A percentile compares a stretch with the other conserved stretches of the same genome.
These are phyloP conservation scores for Furcasterigmium sp. DNA, from an alignment of 2,329 filamentous ascomycete species.

Conservation along the genomic window DNA sequence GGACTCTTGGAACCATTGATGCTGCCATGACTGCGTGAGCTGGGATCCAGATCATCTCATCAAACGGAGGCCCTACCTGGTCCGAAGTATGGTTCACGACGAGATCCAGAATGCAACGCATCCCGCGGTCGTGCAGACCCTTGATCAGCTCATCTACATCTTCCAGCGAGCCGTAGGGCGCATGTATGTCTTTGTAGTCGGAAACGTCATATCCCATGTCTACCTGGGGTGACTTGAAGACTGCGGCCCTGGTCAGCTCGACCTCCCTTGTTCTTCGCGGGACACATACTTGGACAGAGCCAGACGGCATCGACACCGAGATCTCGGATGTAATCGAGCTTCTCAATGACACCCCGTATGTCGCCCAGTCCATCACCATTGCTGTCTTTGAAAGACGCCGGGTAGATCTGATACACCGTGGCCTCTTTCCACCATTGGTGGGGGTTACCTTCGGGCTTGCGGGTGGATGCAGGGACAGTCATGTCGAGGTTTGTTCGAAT, in stretches of 20 bases:
- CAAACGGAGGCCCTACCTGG: slow-evolving; percentile 13
- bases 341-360: slow-evolving; percentile 15
- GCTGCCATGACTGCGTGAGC: slow-evolving; percentile 31
- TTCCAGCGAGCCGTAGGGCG: slow-evolving; percentile 56
- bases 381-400: slow-evolving; percentile 20
- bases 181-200: slow-evolving; percentile 41
- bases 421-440: slow-evolving; percentile 50
- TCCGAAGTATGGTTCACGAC: slow-evolving; percentile 24
- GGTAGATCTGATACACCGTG: slow-evolving; percentile 52
- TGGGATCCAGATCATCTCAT: neutral
- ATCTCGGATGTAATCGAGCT: slow-evolving; percentile 20
- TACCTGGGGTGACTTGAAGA: slow-evolving; percentile 37
- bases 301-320: slow-evolving; percentile 15
- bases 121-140: slow-evolving; percentile 41
- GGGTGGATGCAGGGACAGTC: slow-evolving; percentile 3
- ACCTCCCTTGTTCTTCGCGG: neutral
- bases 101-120: slow-evolving; percentile 19
- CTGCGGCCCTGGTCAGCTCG: slow-evolving; percentile 1
- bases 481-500: slow-evolving; percentile 10
- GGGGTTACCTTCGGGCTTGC: neutral
- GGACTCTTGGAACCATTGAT: slow-evolving; percentile 54
- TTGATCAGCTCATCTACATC: slow-evolving; percentile 60
- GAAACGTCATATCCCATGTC: slow-evolving; percentile 65
- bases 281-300: slow-evolving; percentile 15
- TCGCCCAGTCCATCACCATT: slow-evolving; percentile 17